phyloP scores from a whole-genome alignment of 495 filamentous ascomycete species.

The Aspergillus heteromorphus region DNA sequence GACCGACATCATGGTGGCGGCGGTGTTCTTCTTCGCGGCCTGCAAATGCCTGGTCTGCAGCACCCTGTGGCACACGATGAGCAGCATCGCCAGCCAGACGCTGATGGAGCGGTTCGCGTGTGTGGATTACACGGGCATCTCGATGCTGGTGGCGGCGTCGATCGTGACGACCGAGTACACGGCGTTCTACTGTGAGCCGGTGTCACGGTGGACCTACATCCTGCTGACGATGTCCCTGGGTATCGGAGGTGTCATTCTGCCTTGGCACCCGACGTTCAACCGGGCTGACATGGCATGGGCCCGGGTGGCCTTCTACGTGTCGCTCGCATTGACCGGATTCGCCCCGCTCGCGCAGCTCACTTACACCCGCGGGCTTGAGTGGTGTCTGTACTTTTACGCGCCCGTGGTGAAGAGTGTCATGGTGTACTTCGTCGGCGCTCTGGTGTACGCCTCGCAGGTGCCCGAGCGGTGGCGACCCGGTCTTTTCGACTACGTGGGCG shows the following conservation, averaged over 20 bases:
- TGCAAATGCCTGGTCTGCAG: conserved; percentile 94
- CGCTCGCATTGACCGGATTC: conserved; percentile 85
- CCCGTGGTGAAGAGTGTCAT: conserved; percentile 78
- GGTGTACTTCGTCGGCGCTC: conserved; percentile 81
- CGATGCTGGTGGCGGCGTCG: conserved; percentile 87
- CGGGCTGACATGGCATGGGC: conserved; percentile 85
- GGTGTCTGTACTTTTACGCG: conserved; percentile 80
- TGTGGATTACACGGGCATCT: conserved; percentile 98
- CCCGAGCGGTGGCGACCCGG: conserved; percentile 92
- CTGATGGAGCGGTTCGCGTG: conserved; percentile 95
- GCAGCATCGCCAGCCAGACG: conserved; percentile 80
- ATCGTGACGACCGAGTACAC: conserved; percentile 99
- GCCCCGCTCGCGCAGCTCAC: conserved; percentile 80
- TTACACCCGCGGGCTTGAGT: conserved; percentile 65
- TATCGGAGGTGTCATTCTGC: conserved; percentile 82
- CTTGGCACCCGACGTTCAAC: conserved; percentile 97
- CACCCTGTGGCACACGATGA: conserved; percentile 98
- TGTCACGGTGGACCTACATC: conserved; percentile 85
- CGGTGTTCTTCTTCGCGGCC: conserved; percentile 94
- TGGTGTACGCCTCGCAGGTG: conserved; percentile 87
- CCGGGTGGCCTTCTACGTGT: conserved; percentile 86
- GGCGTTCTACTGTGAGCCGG: conserved; percentile 94
- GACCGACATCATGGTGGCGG: conserved; percentile 81
- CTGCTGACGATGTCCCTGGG: conserved; percentile 73
- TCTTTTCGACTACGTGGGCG: conserved; percentile 88